phyloP scores from a whole-genome alignment of 805 yeast genomes.

The Metschnikowia koreensis region DNA sequence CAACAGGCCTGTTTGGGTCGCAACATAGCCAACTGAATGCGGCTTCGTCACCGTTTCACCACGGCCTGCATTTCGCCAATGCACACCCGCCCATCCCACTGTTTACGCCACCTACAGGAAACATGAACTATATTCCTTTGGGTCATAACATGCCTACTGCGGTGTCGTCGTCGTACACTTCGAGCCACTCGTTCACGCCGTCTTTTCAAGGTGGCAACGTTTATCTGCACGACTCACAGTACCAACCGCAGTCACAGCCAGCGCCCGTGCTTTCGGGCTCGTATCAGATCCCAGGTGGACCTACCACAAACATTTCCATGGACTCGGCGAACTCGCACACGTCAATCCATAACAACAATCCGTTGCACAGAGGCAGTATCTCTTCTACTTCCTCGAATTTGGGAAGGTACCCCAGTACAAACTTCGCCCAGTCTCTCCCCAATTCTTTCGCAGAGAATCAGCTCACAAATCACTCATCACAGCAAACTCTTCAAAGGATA shows the following conservation, averaged over 20 bases:
- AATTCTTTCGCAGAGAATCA: constrained; percentile 9
- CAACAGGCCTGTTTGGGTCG: constrained; percentile 12
- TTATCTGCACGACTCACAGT: constrained; percentile 5
- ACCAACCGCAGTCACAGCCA: constrained; percentile 4
- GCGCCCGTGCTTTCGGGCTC: constrained; percentile 11
- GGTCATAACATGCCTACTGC: constrained; percentile 46
- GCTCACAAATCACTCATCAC: constrained; percentile 7
- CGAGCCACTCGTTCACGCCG: constrained; percentile 38
- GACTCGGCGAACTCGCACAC: constrained; percentile 38
- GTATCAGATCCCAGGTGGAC: constrained; percentile 35
- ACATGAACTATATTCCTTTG: constrained; percentile 36
- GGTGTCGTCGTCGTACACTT: constrained; percentile 42
- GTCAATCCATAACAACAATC: constrained; percentile 11
- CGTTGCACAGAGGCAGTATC: constrained; percentile 9
- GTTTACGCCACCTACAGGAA: constrained; percentile 18
- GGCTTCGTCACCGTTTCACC: constrained; percentile 13
- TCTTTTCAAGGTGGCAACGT: constrained; percentile 24
- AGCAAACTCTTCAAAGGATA: constrained; percentile 7
- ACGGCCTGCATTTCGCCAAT: constrained; percentile 5
- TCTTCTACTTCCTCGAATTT: constrained; percentile 4
- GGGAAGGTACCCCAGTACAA: background rate
- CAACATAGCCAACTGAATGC: constrained; percentile 10
- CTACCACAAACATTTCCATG: constrained; percentile 55
- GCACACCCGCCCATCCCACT: constrained; percentile 11
- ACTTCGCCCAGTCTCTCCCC: constrained; percentile 8